phyloP scores from a whole-genome alignment of 306 rosid genomes.

The Medicago arabica region DNA sequence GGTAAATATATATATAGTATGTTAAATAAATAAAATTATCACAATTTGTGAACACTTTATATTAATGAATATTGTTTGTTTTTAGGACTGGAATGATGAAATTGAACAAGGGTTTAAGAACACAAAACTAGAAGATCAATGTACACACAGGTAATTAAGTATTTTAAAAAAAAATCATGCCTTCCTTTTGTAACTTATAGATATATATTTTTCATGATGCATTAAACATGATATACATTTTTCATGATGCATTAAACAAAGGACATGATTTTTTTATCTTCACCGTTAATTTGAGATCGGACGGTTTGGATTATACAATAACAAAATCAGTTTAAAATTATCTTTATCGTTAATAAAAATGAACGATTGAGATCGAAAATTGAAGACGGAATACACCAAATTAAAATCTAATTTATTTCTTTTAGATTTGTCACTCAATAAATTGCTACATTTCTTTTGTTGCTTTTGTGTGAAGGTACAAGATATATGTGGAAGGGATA shows the following conservation, averaged over 20 bases:
- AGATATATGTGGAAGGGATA: constrained; percentile 24
- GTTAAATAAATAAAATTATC: not conserved
- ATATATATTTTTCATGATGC: not conserved
- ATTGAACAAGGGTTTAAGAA: constrained; percentile 20
- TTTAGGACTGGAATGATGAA: constrained; percentile 44
- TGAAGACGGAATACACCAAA: not conserved
- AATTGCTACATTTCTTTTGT: not conserved
- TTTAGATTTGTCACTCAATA: not conserved
- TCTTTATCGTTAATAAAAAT: too few species aligned
- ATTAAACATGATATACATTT: too few species aligned
- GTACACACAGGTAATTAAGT: constrained; percentile 49
- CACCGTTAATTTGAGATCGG: not conserved
- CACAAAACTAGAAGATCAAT: constrained; percentile 57
- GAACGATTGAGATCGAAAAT: not conserved
- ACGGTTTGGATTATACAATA: too few species aligned
- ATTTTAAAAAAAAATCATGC: not conserved
- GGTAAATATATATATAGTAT: constrained; percentile 35
- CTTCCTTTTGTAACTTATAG: not conserved
- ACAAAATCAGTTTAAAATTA: too few species aligned
- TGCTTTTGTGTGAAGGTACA: constrained; percentile 48
- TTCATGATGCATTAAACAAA: too few species aligned
- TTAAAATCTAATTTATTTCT: not conserved
- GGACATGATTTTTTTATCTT: too few species aligned
- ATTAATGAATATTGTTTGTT: not conserved
- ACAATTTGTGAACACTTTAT: not conserved